Base-by-base conservation (phyloP, 139 green algal species). In the Edaphochlamys debaryana region DNA sequence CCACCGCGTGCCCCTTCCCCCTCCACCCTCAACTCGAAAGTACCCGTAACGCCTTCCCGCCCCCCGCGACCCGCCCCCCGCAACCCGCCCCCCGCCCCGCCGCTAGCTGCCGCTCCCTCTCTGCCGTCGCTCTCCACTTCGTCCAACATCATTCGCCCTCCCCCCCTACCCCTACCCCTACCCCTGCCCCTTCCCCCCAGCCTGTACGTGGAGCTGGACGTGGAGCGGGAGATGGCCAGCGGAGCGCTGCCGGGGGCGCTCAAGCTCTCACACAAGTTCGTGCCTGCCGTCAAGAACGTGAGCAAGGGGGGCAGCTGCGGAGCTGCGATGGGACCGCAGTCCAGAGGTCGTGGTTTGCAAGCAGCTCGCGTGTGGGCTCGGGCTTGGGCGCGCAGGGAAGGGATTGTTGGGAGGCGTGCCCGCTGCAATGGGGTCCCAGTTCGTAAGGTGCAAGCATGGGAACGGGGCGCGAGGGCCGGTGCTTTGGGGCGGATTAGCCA, bases 121-220 rank as follows among this genome's bases (percentile, higher is more conserved):
- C 45, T 54, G 45, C 36, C 3, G 3, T 29, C 64, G 63, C 11
- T 41, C 45, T 54, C 45, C 45, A 9, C 45, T 54, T 13, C 45
- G n/a, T n/a, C 6, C 69, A 50, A 34, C 13, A 6, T 72, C 30
- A 36, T n/a, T 52, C 30, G 22, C 15, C 15, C 70, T 36, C 2
- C 4, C 20, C 4, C 34, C 66, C 9, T 54, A 13, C 45, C 45
- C 13, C 9, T 13, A 54, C 45, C 45, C 45, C 45, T 54, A 13
- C 66, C 23, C n/a, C 45, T 54, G 45, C 70, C 20, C n/a, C 9
- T 9, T 15, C 25, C 74, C 63, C 34, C 75, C 84, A 90, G 80
- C 63, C 56, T 89, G 54, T 91, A 90, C 81, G 88, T 72, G 48
- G 95, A 98, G 90, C 91, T 98, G 58, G 95, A 98, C 67, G 95